A percentile compares a stretch with the other conserved stretches of the same genome.
Conservation (phyloP, 140 eudicot genomes). For the Flaveria floridana region DNA sequence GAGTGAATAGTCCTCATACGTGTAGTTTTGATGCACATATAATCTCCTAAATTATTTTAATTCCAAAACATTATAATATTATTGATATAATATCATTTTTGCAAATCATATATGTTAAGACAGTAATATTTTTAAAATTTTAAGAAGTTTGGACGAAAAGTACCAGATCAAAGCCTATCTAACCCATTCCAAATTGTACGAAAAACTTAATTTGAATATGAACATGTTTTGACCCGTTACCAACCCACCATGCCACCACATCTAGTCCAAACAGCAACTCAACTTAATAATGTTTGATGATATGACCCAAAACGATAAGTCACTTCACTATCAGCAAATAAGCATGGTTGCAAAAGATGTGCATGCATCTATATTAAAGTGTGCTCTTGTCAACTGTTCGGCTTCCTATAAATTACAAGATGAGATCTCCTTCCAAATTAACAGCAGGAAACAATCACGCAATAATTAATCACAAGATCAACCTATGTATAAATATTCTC, state of each 20-base stretch:
- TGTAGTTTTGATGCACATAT: neutral
- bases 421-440: neutral
- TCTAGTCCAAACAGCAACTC: neutral
- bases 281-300: neutral
- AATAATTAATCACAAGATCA: too few relatives aligned
- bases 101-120: neutral
- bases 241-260: neutral
- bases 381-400: neutral
- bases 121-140: neutral
- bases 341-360: neutral
- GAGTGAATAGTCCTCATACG: neutral
- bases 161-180: neutral
- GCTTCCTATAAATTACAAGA: neutral
- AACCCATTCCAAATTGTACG: neutral
- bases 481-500: too few relatives aligned
- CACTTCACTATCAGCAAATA: neutral
- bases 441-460: too few relatives aligned
- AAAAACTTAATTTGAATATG: too few relatives aligned
- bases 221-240: neutral
- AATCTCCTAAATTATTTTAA: neutral
- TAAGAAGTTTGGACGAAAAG: neutral
- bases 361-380: neutral
- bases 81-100: neutral
- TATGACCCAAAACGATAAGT: neutral
- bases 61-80: neutral